These are phyloP conservation scores for Boletus reticulatus DNA, from an alignment of 768 basidiomycete species.

Conservation along the genomic window DNA sequence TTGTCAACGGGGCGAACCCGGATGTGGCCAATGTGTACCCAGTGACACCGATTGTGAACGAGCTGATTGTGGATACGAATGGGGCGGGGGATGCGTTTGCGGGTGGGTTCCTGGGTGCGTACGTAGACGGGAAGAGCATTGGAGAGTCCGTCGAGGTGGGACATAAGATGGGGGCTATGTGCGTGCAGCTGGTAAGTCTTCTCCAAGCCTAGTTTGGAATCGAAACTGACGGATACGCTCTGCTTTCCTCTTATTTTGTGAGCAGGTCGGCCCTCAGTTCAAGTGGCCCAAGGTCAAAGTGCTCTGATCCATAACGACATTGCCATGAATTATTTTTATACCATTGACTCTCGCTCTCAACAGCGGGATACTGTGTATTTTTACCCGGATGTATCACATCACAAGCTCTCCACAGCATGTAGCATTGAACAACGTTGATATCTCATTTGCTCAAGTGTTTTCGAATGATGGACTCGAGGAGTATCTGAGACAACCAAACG, in stretches of 20 bases:
- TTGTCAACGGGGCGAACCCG: slow-evolving; percentile 60
- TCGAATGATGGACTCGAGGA: no score
- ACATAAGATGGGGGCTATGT: slow-evolving; percentile 83
- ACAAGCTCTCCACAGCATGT: slow-evolving; percentile 38
- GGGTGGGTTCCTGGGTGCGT: slow-evolving; percentile 90
- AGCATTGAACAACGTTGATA: slow-evolving; percentile 11
- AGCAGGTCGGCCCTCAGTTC: slow-evolving; percentile 54
- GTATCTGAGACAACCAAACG: no score
- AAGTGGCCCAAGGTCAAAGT: slow-evolving; percentile 56
- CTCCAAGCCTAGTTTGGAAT: no score
- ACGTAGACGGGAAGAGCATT: slow-evolving; percentile 71
- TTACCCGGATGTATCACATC: slow-evolving; percentile 23
- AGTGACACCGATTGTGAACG: slow-evolving; percentile 56
- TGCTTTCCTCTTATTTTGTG: not conserved
- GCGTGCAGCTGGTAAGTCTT: slow-evolving; percentile 67
- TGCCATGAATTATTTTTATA: not conserved
- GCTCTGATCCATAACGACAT: slow-evolving; percentile 25
- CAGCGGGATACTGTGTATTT: slow-evolving; percentile 32
- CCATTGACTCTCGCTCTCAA: slow-evolving; percentile 34
- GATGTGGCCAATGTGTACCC: slow-evolving; percentile 46
- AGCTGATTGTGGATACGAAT: slow-evolving; percentile 91
- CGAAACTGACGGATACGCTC: not conserved
- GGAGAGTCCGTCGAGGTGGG: slow-evolving; percentile 81
- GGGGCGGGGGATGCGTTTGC: slow-evolving; percentile 98
- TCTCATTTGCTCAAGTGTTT: no score